Base-by-base conservation (phyloP, 2,329 filamentous ascomycete species). In the Piedraia hortae region DNA sequence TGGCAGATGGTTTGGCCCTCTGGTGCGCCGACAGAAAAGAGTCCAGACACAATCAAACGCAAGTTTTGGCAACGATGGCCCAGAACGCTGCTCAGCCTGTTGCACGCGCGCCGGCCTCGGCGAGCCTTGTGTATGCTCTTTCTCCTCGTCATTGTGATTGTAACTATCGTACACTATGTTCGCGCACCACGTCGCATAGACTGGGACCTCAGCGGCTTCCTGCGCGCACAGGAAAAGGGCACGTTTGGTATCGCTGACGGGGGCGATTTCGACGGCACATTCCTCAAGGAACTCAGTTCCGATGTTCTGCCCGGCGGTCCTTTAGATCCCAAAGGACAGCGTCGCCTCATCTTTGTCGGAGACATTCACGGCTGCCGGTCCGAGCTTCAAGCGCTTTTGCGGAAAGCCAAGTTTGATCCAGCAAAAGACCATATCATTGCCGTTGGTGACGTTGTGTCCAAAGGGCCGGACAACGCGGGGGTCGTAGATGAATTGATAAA, bases 291-390 rank as follows among this genome's bases (percentile, higher is more conserved):
- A 8, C 33, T 67, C 30, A 50, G 60, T 31, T 32, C 46, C 12
- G 31, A 39, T 3, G 38, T 31, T 21, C 17, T 39, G 5, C 39
- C 38, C 10, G 39, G 39, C 6, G 37, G 42, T 6, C 32, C 38
- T 18, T 35, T 37, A 16, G 39, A 45, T 14, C 25, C 32, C 11
- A 32, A 36, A 5, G 41, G 39, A 18, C 43, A 48, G 11, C 62
- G 58, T 24, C 54, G 78, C 10, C 50, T 97, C 12, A 52, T 93
- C 15, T 54, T 93, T 28, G 54, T 93, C 15, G 82, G 85, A 24
- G 85, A 97, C 47, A 75, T 93, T 8, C 82, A 93, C 48, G 85
- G 85, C 21, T 85, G 85, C 51, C 62, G 62, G 33, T 42, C 58
- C 7, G 60, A 77, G 28, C 54, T 63, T 29, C 33, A 47, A 15